Base-by-base conservation (phyloP, 1,284 basidiomycete genomes). In the Microbotryum silenes-acaulis region DNA sequence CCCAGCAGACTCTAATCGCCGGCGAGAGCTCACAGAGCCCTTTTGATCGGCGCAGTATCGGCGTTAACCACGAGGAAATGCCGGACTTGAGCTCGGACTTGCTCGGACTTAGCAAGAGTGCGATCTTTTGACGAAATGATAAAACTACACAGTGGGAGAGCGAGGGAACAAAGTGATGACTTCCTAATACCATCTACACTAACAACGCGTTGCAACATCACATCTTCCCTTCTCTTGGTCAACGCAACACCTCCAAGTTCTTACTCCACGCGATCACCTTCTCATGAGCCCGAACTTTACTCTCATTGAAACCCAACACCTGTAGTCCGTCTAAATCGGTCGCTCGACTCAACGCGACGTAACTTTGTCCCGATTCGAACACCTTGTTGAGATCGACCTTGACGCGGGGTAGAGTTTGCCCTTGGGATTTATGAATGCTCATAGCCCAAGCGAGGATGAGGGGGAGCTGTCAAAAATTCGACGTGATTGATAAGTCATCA, bases 361-460 rank as follows among this genome's bases (percentile, higher is more conserved):
- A 97, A 44, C 91, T 91, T 79, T 91, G 91, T 42, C 88, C 91
- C 76, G 91, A 93, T 77, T 96, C 92, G 70, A 97, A 80, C 20
- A 78, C 76, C 60, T 76, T 76, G 60, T 73, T 71, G 54, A 80
- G 74, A 59, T 80, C 78, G 37, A 79, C 84, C 74, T 85, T 89
- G 58, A 94, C 89, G 25, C 87, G 81, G 59, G 91, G 86, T 21
- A 94, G 79, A 0, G 77, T 77, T 61, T 77, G 76, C 18, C 78
- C 78, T 60, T 77, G 91, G 42, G 87, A 88, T 76, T 97, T 96
- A 75, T 97, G 92, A 57, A 96, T 96, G 57, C 88, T 62, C 67
- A 68, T 68, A 1, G 68, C 65, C 62, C 63, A 69, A 5, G 68
- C 67, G 14, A 56, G 47, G n/a, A 6, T 47, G 21, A 51, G 48